A percentile compares a stretch with the other conserved stretches of the same genome.
Evolutionary conservation across 2,329 filamentous ascomycete species (phyloP).

Genomic region (Fusarium xyrophilum): DNA sequence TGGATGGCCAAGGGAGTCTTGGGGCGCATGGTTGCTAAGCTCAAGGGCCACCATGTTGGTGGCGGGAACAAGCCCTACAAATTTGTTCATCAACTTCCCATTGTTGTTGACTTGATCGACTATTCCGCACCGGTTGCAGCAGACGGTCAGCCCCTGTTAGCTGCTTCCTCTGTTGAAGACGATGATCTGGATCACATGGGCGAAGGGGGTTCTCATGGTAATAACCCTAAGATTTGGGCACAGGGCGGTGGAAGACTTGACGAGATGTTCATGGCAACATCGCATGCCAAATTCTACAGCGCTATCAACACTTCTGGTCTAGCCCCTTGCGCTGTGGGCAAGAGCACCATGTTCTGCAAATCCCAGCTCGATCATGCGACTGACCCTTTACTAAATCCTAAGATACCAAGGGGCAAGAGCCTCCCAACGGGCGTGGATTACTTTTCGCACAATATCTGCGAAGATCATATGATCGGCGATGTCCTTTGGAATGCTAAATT

Average conservation of each 20-base stretch:
- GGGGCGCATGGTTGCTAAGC: slow-evolving; percentile 86
- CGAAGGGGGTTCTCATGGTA: slow-evolving; percentile 29
- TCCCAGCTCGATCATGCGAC: slow-evolving; percentile 83
- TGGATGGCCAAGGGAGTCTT: slow-evolving; percentile 84
- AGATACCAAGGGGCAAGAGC: slow-evolving; percentile 50
- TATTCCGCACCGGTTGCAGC: slow-evolving; percentile 31
- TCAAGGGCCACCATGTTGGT: slow-evolving; percentile 69
- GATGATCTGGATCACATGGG: slow-evolving; percentile 27
- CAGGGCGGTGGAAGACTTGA: slow-evolving; percentile 82
- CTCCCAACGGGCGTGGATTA: slow-evolving; percentile 78
- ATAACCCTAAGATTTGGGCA: slow-evolving; percentile 44
- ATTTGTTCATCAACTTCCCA: slow-evolving; percentile 91
- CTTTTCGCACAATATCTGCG: slow-evolving; percentile 96
- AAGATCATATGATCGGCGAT: slow-evolving; percentile 95
- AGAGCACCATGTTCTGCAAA: slow-evolving; percentile 98
- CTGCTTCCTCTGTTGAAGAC: slow-evolving; percentile 43
- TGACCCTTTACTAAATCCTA: slow-evolving; percentile 54
- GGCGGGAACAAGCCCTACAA: slow-evolving; percentile 71
- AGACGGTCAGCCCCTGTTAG: slow-evolving; percentile 44
- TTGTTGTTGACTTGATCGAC: slow-evolving; percentile 76
- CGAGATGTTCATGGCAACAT: slow-evolving; percentile 91
- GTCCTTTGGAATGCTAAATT: slow-evolving; percentile 79
- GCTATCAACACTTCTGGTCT: slow-evolving; percentile 93
- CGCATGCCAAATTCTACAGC: slow-evolving; percentile 96
- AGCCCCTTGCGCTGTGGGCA: slow-evolving; percentile 93